phyloP scores from a whole-genome alignment of 768 basidiomycete species.

The Suillus tomentosus region DNA sequence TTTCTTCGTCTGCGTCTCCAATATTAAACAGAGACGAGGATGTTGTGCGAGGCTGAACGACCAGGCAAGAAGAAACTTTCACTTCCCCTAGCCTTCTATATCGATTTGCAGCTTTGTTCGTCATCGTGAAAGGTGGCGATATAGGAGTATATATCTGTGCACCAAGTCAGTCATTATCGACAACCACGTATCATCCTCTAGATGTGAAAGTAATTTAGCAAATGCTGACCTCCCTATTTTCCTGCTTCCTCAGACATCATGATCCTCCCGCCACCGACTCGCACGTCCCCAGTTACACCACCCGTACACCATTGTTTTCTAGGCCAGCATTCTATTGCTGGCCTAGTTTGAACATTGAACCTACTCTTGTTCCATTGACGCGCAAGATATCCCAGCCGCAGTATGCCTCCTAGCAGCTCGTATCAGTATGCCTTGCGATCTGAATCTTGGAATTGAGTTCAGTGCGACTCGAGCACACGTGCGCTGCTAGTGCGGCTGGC shows the following conservation, averaged over 20 bases:
- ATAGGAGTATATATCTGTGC: background rate
- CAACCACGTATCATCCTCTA: background rate
- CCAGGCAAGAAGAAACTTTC: background rate
- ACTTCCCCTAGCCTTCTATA: background rate
- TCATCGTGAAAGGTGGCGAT: background rate
- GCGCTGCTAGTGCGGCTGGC: no score
- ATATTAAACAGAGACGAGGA: background rate
- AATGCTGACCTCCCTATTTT: background rate
- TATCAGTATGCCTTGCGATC: background rate
- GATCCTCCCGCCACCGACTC: no score
- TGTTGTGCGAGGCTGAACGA: background rate
- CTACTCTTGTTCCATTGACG: no score
- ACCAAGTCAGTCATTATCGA: background rate
- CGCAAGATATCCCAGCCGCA: background rate
- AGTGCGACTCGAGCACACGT: background rate
- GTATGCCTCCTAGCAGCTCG: no score
- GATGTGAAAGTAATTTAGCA: background rate
- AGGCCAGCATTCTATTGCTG: no score
- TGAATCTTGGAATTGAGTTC: background rate
- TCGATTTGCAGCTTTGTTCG: no score
- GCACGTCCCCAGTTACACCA: no score
- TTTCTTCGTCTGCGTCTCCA: no score
- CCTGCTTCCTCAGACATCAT: no score
- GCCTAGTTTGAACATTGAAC: no score
- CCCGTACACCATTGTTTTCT: no score